Evolutionary conservation across 768 basidiomycete species (phyloP).

Genomic region (Cubamyces sp.): DNA sequence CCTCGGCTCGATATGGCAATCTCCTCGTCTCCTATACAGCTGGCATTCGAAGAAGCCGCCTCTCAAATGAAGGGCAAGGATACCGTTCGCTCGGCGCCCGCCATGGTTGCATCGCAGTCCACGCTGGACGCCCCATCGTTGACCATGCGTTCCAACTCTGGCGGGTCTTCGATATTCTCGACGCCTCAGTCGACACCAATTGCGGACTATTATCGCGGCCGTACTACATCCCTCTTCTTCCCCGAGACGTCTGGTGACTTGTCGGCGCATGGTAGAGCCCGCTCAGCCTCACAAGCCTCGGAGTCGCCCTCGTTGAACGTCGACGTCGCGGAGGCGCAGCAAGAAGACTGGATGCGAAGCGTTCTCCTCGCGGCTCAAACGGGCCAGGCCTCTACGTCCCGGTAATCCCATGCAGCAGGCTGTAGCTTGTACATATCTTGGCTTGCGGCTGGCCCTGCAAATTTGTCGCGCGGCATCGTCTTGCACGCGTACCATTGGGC

Average conservation of each 20-base stretch:
- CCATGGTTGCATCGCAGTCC: background rate
- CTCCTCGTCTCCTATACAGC: slow-evolving; percentile 32
- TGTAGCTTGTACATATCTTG: slow-evolving; percentile 14
- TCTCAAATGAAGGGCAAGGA: slow-evolving; percentile 3
- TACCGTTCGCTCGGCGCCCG: slow-evolving; percentile 14
- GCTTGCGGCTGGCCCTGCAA: slow-evolving; percentile 24
- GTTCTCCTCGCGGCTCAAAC: slow-evolving; percentile 62
- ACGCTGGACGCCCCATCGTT: slow-evolving; percentile 4
- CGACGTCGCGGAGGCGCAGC: slow-evolving; percentile 45
- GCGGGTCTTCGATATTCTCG: slow-evolving; percentile 32
- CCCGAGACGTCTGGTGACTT: slow-evolving; percentile 13
- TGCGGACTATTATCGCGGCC: slow-evolving; percentile 34
- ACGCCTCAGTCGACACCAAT: slow-evolving; percentile 35
- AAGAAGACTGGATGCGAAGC: slow-evolving; percentile 74
- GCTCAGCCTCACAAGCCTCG: slow-evolving; percentile 39
- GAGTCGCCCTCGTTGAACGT: slow-evolving; percentile 50
- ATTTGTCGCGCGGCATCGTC: background rate
- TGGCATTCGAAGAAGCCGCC: slow-evolving; percentile 26
- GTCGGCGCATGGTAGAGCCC: slow-evolving; percentile 10
- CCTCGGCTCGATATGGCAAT: slow-evolving; percentile 34
- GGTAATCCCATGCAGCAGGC: background rate
- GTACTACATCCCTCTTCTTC: slow-evolving; percentile 24
- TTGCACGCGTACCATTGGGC: slow-evolving; percentile 1
- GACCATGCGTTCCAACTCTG: slow-evolving; percentile 26
- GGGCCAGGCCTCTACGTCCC: slow-evolving; percentile 8